Percentiles rank a stretch among this genome's conserved stretches.
Evolutionary conservation across 139 green algal genomes (phyloP).

Genomic region (Chlamydomonas sphaeroides): DNA sequence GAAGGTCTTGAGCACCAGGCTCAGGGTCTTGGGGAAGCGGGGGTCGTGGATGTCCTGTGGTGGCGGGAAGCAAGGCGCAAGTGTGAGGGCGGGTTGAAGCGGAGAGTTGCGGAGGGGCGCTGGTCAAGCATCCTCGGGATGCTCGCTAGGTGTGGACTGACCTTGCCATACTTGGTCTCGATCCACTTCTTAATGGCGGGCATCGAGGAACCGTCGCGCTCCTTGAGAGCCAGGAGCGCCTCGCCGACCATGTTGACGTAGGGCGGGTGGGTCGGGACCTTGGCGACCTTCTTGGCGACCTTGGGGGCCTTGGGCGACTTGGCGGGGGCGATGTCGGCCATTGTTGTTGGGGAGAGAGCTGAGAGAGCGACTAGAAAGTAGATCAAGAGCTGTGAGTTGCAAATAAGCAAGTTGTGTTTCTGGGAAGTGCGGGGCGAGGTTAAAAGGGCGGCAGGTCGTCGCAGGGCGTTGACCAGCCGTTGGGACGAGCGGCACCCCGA

Average conservation of each 20-base stretch:
- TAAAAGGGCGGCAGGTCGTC: too few relatives aligned
- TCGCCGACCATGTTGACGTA: slow-evolving; percentile 48
- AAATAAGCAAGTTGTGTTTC: too few relatives aligned
- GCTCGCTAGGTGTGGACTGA: background rate
- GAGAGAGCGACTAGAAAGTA: background rate
- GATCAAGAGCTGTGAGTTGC: background rate
- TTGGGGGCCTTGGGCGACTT: slow-evolving; percentile 64
- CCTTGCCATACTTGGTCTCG: slow-evolving; percentile 66
- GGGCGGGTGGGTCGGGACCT: slow-evolving; percentile 21
- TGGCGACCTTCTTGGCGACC: slow-evolving; percentile 31
- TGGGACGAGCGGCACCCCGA: too few relatives aligned
- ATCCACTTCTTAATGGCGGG: slow-evolving; percentile 86
- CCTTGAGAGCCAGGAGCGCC: slow-evolving; percentile 83
- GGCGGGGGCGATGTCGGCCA: background rate
- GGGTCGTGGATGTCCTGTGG: slow-evolving; percentile 42
- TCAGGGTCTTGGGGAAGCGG: slow-evolving; percentile 71
- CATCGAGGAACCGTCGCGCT: slow-evolving; percentile 72
- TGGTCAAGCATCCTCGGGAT: background rate
- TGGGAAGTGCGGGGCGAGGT: too few relatives aligned
- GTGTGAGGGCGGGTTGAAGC: background rate
- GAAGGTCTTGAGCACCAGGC: slow-evolving; percentile 63
- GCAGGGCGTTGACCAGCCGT: too few relatives aligned
- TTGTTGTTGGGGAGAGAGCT: background rate
- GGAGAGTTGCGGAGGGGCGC: background rate
- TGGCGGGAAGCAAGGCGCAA: background rate